A percentile compares a stretch with the other conserved stretches of the same genome.
phyloP scores from a whole-genome alignment of 371 early-diverging fungal genomes.

The Mucor ambiguus region DNA sequence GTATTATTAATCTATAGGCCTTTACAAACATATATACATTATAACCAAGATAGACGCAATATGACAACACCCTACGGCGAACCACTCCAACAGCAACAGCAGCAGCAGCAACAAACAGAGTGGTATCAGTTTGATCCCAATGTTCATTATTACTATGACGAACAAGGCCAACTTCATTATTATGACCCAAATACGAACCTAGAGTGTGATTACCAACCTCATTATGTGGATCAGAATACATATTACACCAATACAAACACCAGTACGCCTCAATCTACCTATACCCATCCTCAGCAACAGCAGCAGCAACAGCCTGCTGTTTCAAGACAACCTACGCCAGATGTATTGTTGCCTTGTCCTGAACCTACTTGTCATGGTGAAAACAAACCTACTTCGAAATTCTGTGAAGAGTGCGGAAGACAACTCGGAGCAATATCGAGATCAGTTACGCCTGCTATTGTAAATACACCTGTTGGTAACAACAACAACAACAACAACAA shows the following conservation, averaged over 20 bases:
- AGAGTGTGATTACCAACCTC: conserved; percentile 26
- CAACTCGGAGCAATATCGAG: conserved; percentile 50
- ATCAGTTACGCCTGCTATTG: conserved; percentile 43
- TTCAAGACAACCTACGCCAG: conserved; percentile 32
- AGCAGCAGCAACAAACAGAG: conserved; percentile 3
- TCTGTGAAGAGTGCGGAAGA: conserved; percentile 75
- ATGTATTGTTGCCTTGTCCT: conserved; percentile 52
- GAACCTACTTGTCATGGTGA: conserved; percentile 62
- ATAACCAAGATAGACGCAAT: background rate
- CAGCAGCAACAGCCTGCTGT: conserved; percentile 25
- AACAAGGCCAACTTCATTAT: conserved; percentile 33
- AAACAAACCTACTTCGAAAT: conserved; percentile 68
- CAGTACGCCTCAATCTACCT: conserved; percentile 15
- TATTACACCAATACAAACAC: conserved; percentile 26
- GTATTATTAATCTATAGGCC: background rate
- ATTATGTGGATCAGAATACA: conserved; percentile 8
- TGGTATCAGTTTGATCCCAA: conserved; percentile 41
- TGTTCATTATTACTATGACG: conserved; percentile 41
- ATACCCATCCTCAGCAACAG: background rate
- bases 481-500: background rate
- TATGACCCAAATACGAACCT: conserved; percentile 38
- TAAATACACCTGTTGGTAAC: background rate
- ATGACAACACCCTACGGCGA: conserved; percentile 29
- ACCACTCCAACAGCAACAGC: background rate
- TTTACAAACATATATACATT: background rate